A percentile compares a stretch with the other conserved stretches of the same genome.
phyloP scores from a whole-genome alignment of 768 basidiomycete species.

The Leccinum arenicola region DNA sequence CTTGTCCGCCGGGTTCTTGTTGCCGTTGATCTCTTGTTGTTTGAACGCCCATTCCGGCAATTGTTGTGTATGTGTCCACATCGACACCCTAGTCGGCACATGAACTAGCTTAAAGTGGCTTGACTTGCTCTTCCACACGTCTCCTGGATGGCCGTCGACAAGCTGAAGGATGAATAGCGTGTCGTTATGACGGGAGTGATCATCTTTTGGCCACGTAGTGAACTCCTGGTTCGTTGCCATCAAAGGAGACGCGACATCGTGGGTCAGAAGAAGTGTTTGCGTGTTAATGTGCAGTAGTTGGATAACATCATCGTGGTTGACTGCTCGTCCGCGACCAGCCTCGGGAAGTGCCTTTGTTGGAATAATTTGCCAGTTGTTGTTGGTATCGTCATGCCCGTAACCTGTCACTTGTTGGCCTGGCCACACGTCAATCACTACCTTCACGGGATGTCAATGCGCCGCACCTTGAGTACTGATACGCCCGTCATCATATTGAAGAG shows the following conservation, averaged over 20 bases:
- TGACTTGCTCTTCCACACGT: slow-evolving; percentile 91
- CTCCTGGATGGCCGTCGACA: slow-evolving; percentile 69
- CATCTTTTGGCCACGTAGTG: slow-evolving; percentile 85
- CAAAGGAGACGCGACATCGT: slow-evolving; percentile 95
- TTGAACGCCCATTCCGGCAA: slow-evolving; percentile 97
- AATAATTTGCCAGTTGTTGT: slow-evolving; percentile 94
- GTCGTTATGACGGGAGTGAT: slow-evolving; percentile 76
- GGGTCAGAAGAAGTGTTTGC: slow-evolving; percentile 80
- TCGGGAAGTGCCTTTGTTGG: slow-evolving; percentile 95
- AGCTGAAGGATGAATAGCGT: slow-evolving; percentile 83
- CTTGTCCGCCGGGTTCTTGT: slow-evolving; percentile 84
- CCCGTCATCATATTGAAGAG: slow-evolving; percentile 91
- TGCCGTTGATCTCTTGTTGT: slow-evolving; percentile 97
- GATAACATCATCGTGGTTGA: slow-evolving; percentile 85
- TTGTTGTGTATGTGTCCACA: slow-evolving; percentile 87
- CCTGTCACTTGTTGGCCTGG: slow-evolving; percentile 94
- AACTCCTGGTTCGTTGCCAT: slow-evolving; percentile 99
- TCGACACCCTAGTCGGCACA: slow-evolving; percentile 81
- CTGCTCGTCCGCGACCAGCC: slow-evolving; percentile 87
- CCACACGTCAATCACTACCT: neutral
- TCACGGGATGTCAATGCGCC: neutral
- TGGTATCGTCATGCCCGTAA: slow-evolving; percentile 89
- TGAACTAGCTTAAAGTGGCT: slow-evolving; percentile 92
- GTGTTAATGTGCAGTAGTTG: slow-evolving; percentile 89
- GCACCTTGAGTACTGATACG: slow-evolving; percentile 90